Percentiles rank a stretch among this genome's conserved stretches.
phyloP scores from a whole-genome alignment of 495 filamentous ascomycete species.

The Sabuloglossum arenarium region DNA sequence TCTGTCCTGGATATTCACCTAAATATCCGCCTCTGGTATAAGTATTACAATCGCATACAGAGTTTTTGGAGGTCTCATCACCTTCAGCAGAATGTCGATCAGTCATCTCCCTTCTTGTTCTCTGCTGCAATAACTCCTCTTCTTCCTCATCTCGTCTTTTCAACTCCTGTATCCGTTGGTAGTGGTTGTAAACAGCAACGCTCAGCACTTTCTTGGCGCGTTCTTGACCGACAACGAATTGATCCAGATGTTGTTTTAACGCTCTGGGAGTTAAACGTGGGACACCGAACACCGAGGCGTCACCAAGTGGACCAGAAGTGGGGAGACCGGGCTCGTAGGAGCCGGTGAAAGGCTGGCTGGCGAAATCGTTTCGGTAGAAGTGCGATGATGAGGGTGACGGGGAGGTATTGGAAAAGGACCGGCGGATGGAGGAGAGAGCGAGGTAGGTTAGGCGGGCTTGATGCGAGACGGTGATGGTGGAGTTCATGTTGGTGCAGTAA shows the following conservation, averaged over 20 bases:
- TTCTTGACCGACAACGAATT: slow-evolving; percentile 91
- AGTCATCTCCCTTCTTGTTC: slow-evolving; percentile 22
- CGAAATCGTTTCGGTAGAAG: slow-evolving; percentile 41
- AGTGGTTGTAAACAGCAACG: slow-evolving; percentile 93
- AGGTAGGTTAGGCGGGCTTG: slow-evolving; percentile 4
- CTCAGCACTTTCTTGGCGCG: slow-evolving; percentile 90
- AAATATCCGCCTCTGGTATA: slow-evolving; percentile 5
- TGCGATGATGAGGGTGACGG: slow-evolving; percentile 23
- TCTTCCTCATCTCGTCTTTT: slow-evolving; percentile 58
- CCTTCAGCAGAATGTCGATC: slow-evolving; percentile 29
- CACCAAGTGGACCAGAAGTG: slow-evolving; percentile 33
- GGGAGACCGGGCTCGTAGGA: slow-evolving; percentile 54
- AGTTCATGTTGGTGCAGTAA: not conserved
- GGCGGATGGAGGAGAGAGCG: slow-evolving; percentile 4
- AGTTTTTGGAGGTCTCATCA: not conserved
- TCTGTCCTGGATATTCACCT: slow-evolving; percentile 72
- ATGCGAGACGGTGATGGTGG: not conserved
- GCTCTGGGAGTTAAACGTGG: slow-evolving; percentile 59
- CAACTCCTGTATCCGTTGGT: slow-evolving; percentile 66
- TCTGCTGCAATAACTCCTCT: slow-evolving; percentile 38
- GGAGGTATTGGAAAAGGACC: slow-evolving; percentile 5
- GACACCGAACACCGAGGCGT: slow-evolving; percentile 38
- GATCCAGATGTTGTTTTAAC: slow-evolving; percentile 80
- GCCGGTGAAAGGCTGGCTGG: slow-evolving; percentile 43
- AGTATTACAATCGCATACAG: not conserved